Evolutionary conservation across 208 protist genomes (phyloP).

Genomic region (Crithidia brevicula): DNA sequence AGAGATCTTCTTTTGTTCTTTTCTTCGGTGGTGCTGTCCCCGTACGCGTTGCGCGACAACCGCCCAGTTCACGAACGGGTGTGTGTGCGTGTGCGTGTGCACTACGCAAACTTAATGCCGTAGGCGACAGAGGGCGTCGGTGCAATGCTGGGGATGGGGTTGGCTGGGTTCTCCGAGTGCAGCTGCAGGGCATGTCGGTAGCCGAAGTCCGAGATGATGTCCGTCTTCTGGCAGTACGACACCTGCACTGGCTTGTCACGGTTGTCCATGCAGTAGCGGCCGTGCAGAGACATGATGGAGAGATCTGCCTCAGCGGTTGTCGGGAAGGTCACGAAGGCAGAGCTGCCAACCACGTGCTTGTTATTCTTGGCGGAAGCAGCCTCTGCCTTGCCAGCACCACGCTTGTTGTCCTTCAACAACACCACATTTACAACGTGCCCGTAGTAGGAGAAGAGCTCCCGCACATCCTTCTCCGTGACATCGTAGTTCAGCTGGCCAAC

Average conservation of each 20-base stretch:
- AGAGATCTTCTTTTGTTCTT: not conserved
- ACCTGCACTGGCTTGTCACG: constrained; percentile 67
- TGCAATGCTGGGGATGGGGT: constrained; percentile 41
- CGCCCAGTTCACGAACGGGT: too few species aligned
- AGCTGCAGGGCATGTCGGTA: constrained; percentile 58
- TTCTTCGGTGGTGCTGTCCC: not conserved
- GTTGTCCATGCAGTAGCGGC: constrained; percentile 52
- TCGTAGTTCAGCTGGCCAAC: constrained; percentile 50
- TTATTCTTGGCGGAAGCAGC: constrained; percentile 2
- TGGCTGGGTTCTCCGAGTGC: constrained; percentile 60
- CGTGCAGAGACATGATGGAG: constrained; percentile 59
- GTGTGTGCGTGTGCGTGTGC: not conserved
- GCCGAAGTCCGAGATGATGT: constrained; percentile 68
- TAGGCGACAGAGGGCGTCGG: constrained; percentile 25
- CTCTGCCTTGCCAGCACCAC: constrained; percentile 10
- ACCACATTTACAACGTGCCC: constrained; percentile 45
- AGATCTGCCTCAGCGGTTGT: constrained; percentile 58
- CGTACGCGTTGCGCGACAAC: too few species aligned
- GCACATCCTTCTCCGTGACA: constrained; percentile 43
- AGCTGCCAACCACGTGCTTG: constrained; percentile 46
- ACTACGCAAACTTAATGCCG: constrained; percentile 30
- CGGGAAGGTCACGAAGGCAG: constrained; percentile 45
- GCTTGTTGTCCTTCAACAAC: constrained; percentile 39
- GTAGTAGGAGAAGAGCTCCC: constrained; percentile 40
- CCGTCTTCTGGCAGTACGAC: constrained; percentile 63